Evolutionary conservation across 306 rosid genomes (phyloP), one percentile per base, ranked within the genome.

Genomic region (Vigna hirtella): DNA sequence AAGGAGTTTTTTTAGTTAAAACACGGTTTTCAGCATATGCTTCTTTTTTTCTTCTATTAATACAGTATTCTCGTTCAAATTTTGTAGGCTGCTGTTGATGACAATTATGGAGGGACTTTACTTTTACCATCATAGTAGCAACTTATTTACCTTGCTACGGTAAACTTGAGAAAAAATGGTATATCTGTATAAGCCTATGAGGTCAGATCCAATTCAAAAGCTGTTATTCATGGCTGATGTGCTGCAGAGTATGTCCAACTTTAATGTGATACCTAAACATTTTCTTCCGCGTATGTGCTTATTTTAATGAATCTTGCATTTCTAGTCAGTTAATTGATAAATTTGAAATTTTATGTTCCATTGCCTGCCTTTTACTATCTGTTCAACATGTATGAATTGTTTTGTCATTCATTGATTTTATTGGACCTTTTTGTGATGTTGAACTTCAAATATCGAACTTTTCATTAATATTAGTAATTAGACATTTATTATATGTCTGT

Each of bases 71-170:
- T n/a, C 55, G 18, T 30, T 77, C 61, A 55, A 70, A 69, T 62
- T 79, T 61, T 72, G 74, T 75, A 90, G 98, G 93, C 86, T 24
- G 86, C 93, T 66, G 87, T 92, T 50, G 88, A 86, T 78, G 96
- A 90, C 84, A 73, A 72, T 66, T 94, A 90, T 82, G 98, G 97
- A 43, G 98, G 98, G 70, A 90, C 82, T 70, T 89, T 94, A 88
- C 77, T 74, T 55, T 79, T 90, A 30, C 77, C 86, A 49, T 13
- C 62, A 49, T 82, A 78, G 85, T 70, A 73, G 12, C 80, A 69
- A 18, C 58, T n/a, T 28, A 73, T 82, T 58, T 59, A 64, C 78
- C 59, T 49, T 73, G 42, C 66, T 40, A 28, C 66, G 74, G 59
- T 58, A 56, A 62, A 65, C 57, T 36, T 79, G n/a, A 18, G 42